These are phyloP conservation scores for Umbellularia californica DNA, from an alignment of 164 flowering plant genomes.

Conservation along the genomic window DNA sequence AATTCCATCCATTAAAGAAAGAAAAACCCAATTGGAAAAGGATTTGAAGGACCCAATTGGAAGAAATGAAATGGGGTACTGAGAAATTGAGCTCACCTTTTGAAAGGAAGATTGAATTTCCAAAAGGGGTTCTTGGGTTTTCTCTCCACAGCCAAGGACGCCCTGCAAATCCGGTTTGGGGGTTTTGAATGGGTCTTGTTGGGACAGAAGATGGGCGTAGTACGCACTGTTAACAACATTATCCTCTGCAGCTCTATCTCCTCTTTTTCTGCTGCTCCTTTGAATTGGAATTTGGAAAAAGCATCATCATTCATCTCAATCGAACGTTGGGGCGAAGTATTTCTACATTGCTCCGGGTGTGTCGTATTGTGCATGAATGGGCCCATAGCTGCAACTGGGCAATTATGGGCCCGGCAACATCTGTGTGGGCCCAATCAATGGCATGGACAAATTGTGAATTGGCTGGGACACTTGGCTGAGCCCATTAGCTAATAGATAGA, in stretches of 20 bases:
- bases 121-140: constrained; percentile 10
- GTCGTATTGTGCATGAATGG: too few species aligned
- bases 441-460: too few species aligned
- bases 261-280: neutral
- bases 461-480: too few species aligned
- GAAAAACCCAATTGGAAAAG: neutral
- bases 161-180: constrained; percentile 18
- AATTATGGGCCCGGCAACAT: too few species aligned
- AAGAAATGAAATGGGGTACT: neutral
- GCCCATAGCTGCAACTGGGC: too few species aligned
- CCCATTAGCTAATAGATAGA: too few species aligned
- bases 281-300: too few species aligned
- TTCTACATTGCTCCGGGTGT: too few species aligned
- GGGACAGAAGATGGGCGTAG: constrained; percentile 12
- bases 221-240: constrained; percentile 25
- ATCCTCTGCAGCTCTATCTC: constrained; percentile 12
- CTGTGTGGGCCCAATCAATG: too few species aligned
- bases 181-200: constrained; percentile 11
- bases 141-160: constrained; percentile 22
- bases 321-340: too few species aligned
- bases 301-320: too few species aligned
- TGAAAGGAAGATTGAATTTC: constrained; percentile 18
- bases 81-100: constrained; percentile 12
- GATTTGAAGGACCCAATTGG: neutral
- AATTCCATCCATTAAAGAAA: neutral